Base-by-base conservation (phyloP, 805 yeast genomes). In the Barnettozyma sucrosica region DNA sequence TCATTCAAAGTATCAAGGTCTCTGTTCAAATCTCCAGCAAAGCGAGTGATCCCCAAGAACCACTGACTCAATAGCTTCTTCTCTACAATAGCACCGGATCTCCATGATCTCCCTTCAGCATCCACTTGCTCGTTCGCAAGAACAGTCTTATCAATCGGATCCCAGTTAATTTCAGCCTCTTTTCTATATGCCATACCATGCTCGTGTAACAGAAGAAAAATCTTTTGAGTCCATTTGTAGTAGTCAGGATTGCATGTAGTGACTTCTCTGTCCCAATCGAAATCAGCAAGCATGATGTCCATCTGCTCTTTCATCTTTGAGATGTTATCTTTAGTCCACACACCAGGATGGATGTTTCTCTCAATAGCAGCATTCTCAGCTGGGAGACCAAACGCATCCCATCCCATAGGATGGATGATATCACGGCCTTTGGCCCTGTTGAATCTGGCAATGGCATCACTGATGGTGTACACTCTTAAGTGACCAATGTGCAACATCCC, bases 351-450 rank as follows among this genome's bases (percentile, higher is more conserved):
- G 11, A 88, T 73, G 1, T 80, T 80, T 51, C 95, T 69, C 63
- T 90, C 96, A 26, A 89, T 82, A 0, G 99, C 99, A 0, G 99
- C 99, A 64, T 93, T 93, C 63, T 93, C 99, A 1, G 99, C 99
- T 0, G 99, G 99, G 24, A 93, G 71, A 1, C 99, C 99, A 72
- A 93, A 93, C 0, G 98, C 96, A 70, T 93, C 99, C 97, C 97
- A 93, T 0, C 99, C 99, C 95, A 93, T 90, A 0, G 98, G 97
- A 62, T 93, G 96, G 2, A 92, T 72, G 13, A 92, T 96, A 34
- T 81, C 68, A 55, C 74, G 76, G 1, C 97, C 97, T 44, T 76
- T 77, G 66, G 87, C 75, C 53, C 93, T 71, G 54, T 87, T 77
- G 64, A 77, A 92, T 54, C 98, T 71, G 1, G 95, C 76, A 36